Base-by-base conservation (phyloP, 2,329 filamentous ascomycete species). In the Phaeosphaeriaceae sp. region DNA sequence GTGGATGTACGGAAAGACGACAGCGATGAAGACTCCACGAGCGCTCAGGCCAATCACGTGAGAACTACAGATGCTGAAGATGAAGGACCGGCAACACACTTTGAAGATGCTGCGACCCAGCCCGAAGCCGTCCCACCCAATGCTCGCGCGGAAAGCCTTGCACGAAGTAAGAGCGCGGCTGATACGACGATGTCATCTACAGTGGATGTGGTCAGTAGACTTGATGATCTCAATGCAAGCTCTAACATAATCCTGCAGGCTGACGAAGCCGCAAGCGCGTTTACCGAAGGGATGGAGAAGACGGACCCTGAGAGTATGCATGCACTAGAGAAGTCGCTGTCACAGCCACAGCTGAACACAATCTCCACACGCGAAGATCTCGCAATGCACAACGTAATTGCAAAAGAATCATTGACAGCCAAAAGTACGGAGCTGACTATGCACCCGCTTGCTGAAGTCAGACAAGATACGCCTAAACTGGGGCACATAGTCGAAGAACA, bases 1-100 rank as follows among this genome's bases (percentile, higher is more conserved):
- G 58, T 73, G 20, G 63, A 71, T 22, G 53, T 70, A 19, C 48
- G 56, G 25, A 57, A 58, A 40, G 61, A 65, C 31, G 60, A 65
- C 24, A 62, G 66, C 13, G 54, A 47, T 51, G 10, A 51, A 31
- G 50, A n/a, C 27, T 7, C 24, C 6, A 11, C 31, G 31, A 36
- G n/a, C 36, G 41, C n/a, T 44, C 41, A 7, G 7, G 7, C 13
- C 7, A 21, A 44, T 21, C 3, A 15, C 15, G 5, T 4, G 7
- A 15, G n/a, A 44, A 20, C 20, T 11, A 9, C 7, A 20, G 41
- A 51, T 42, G 13, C 31, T 25, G 42, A 36, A 10, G 45, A 17
- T 24, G 33, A 40, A 20, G 49, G 24, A 7, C 17, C 36, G 54
- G 27, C 25, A 25, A 41, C 44, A 44, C 40, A 47, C 6, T 31